These are phyloP conservation scores for Geranium incanum DNA, from an alignment of 441 rosid species.

Conservation along the genomic window DNA sequence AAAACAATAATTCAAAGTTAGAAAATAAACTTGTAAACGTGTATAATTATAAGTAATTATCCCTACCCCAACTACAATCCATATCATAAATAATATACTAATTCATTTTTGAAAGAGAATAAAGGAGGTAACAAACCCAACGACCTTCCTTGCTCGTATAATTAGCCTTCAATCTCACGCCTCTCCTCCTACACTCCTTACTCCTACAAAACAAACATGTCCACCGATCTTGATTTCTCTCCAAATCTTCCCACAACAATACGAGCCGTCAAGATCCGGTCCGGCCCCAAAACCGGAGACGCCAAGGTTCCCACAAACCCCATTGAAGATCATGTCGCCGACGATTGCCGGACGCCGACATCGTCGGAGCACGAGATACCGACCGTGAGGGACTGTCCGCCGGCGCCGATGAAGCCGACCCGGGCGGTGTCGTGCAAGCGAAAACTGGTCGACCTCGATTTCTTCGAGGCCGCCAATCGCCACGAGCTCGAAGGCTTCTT, in stretches of 20 bases:
- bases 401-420: slow-evolving; percentile 18
- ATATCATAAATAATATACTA: no score
- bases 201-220: background rate
- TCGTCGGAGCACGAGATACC: slow-evolving; percentile 14
- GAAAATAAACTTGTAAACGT: no score
- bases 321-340: background rate
- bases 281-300: background rate
- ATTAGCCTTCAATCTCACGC: no score
- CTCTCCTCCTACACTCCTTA: no score
- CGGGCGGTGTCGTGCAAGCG: slow-evolving; percentile 11
- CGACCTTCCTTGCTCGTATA: no score
- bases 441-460: slow-evolving; percentile 16
- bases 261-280: background rate
- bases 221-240: slow-evolving; percentile 19
- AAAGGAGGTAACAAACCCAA: no score
- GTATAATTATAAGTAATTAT: no score
- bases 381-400: slow-evolving; percentile 12
- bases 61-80: no score
- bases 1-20: no score
- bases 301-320: background rate
- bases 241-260: slow-evolving; percentile 11
- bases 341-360: slow-evolving; percentile 15
- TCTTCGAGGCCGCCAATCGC: slow-evolving; percentile 15
- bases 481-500: slow-evolving; percentile 14
- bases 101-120: no score